Evolutionary conservation across 352 stramenopile species (phyloP).

Genomic region (Phytopythium boreale): DNA sequence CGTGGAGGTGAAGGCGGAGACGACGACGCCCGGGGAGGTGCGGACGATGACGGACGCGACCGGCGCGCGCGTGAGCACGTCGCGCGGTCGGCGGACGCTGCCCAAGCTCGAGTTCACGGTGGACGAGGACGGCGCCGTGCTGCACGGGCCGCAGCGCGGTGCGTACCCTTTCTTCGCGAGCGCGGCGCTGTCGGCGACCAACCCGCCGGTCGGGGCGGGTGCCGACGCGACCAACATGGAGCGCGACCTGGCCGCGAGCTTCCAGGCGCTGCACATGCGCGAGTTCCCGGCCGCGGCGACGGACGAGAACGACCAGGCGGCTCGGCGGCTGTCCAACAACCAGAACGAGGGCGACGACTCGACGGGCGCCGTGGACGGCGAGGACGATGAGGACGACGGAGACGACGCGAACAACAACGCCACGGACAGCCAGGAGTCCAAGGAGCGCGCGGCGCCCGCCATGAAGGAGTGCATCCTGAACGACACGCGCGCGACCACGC

Average conservation of each 20-base stretch:
- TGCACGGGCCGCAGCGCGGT: slow-evolving; percentile 69
- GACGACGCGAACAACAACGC: slow-evolving; percentile 8
- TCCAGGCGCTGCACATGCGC: slow-evolving; percentile 55
- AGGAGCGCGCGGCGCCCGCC: background rate
- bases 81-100: slow-evolving; percentile 60
- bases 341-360: slow-evolving; percentile 3
- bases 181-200: slow-evolving; percentile 5
- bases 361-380: background rate
- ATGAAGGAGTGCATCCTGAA: slow-evolving; percentile 88
- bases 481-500: slow-evolving; percentile 72
- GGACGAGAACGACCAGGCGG: slow-evolving; percentile 5
- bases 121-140: slow-evolving; percentile 75
- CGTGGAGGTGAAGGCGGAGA: slow-evolving; percentile 87
- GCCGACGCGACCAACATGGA: slow-evolving; percentile 21
- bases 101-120: slow-evolving; percentile 85
- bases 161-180: slow-evolving; percentile 32
- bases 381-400: slow-evolving; percentile 10
- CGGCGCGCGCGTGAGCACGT: slow-evolving; percentile 56
- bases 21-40: slow-evolving; percentile 74
- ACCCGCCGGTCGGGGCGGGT: slow-evolving; percentile 9
- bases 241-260: slow-evolving; percentile 44
- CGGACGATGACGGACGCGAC: slow-evolving; percentile 67
- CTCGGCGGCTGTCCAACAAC: background rate
- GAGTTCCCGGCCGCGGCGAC: slow-evolving; percentile 30
- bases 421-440: slow-evolving; percentile 11